Evolutionary conservation across 2,329 filamentous ascomycete species (phyloP).

Genomic region (Macrophomina tecta): DNA sequence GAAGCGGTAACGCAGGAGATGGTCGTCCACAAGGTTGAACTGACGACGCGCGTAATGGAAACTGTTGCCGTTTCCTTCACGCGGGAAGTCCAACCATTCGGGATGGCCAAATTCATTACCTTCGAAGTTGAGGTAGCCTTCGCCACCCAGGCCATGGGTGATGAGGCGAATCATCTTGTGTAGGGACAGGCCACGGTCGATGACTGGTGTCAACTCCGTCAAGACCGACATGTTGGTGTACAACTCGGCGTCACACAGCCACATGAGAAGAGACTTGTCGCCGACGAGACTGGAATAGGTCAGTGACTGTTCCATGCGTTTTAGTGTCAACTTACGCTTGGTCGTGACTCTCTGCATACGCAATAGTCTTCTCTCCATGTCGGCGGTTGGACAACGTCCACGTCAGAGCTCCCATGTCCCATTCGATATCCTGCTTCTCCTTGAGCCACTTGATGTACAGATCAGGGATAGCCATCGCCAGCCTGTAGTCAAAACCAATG

Average conservation of each 20-base stretch:
- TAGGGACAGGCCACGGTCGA: conserved; percentile 87
- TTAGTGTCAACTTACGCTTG: conserved; percentile 82
- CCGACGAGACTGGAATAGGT: conserved; percentile 75
- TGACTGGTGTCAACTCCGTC: conserved; percentile 81
- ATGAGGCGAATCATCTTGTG: conserved; percentile 98
- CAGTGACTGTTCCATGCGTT: conserved; percentile 95
- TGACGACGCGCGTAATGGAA: conserved; percentile 95
- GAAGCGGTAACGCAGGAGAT: conserved; percentile 83
- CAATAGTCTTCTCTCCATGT: conserved; percentile 97
- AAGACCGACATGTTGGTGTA: conserved; percentile 97
- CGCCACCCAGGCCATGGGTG: conserved; percentile 88
- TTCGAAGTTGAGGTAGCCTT: conserved; percentile 98
- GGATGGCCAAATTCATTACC: conserved; percentile 99
- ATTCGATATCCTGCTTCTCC: conserved; percentile 86
- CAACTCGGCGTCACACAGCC: conserved; percentile 94
- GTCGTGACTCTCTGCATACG: conserved; percentile 96
- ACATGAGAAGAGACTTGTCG: conserved; percentile 97
- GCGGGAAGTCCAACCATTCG: conserved; percentile 98
- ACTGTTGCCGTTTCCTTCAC: conserved; percentile 88
- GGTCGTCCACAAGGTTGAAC: conserved; percentile 88
- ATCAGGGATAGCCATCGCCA: conserved; percentile 97
- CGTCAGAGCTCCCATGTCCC: conserved; percentile 85
- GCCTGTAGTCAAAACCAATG: conserved; percentile 94
- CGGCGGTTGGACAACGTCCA: conserved; percentile 91
- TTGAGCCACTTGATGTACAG: conserved; percentile 99